Evolutionary conservation across 2,329 filamentous ascomycete species (phyloP), one percentile per base, ranked within the genome.

Genomic region (Alternaria longipes): DNA sequence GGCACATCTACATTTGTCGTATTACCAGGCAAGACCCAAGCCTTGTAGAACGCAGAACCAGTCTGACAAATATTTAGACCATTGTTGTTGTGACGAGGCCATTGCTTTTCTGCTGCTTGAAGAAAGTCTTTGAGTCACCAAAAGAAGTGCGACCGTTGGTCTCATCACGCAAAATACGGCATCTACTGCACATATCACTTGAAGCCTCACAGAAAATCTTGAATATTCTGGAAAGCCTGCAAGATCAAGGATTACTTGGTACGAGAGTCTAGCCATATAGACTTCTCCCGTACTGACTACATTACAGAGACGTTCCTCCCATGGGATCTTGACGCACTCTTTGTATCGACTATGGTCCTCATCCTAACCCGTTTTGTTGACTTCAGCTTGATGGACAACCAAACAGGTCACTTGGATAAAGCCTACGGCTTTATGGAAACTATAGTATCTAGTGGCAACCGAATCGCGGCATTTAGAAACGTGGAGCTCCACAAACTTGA

Each of bases 171-270:
- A 81, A 77, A 18, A 78, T 80, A 11, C 71, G 74, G 26, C 76
- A 75, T 30, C 62, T 83, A 54, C 68, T 82, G 5, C 74, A 78
- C 51, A 79, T 82, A 70, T 81, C 80, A 54, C 68, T 82, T 26
- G 81, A 83, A 28, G 81, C 81, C 2, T 76, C 81, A 4, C 78
- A 80, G 34, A 80, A 83, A 38, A 81, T 81, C 16, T 60, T 83
- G 79, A 68, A 58, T 26, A 72, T 85, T 24, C 78, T 85, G 2
- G 75, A 76, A 54, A 79, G 76, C 38, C 71, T 85, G 24, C 79
- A 82, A 64, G 74, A 75, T 12, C 83, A 85, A 64, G 80, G 79
- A 7, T 75, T 85, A 18, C 74, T 85, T 2, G 83, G 83, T 85
- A 73, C 66, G 8, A 46, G 9, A 5, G 20, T 14, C 11, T 26